A percentile compares a stretch with the other conserved stretches of the same genome.
Conservation (phyloP, 2,329 filamentous ascomycete genomes). For the Aspergillus piperis region DNA sequence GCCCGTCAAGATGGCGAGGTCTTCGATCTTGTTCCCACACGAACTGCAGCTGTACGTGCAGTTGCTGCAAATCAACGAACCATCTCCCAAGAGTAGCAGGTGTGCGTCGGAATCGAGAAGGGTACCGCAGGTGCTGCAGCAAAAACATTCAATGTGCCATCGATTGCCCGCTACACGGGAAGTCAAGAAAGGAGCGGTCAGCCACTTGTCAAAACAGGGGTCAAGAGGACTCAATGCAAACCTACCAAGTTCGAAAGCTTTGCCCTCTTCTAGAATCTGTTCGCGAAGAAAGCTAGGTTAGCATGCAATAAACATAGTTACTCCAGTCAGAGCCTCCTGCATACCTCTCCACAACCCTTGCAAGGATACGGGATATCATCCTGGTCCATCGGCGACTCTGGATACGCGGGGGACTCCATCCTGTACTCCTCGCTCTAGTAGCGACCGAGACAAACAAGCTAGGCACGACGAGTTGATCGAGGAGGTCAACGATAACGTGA, state of each 20-base stretch:
- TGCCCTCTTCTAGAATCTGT: constrained; percentile 96
- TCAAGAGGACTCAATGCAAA: not conserved
- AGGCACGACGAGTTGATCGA: not conserved
- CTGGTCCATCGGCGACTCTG: constrained; percentile 67
- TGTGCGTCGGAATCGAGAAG: constrained; percentile 98
- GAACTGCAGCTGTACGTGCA: constrained; percentile 99
- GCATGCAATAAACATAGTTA: not conserved
- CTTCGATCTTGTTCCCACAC: constrained; percentile 96
- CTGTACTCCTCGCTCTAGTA: constrained; percentile 4
- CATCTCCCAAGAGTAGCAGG: constrained; percentile 92
- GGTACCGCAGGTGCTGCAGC: constrained; percentile 92
- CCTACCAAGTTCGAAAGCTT: constrained; percentile 94
- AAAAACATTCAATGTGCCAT: constrained; percentile 99
- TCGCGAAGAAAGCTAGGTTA: constrained; percentile 11
- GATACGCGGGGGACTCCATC: constrained; percentile 59
- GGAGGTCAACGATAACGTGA: constrained; percentile 1
- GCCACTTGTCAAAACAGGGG: constrained; percentile 19
- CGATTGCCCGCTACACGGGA: constrained; percentile 74
- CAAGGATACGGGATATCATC: constrained; percentile 83
- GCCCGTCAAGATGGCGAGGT: constrained; percentile 93
- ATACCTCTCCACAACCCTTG: constrained; percentile 89
- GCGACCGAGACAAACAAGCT: constrained; percentile 1
- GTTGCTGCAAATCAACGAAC: constrained; percentile 97
- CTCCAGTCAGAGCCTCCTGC: constrained; percentile 12
- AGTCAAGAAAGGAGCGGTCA: constrained; percentile 28